Conservation (phyloP, 805 yeast species). For the Pichia eremophila region DNA sequence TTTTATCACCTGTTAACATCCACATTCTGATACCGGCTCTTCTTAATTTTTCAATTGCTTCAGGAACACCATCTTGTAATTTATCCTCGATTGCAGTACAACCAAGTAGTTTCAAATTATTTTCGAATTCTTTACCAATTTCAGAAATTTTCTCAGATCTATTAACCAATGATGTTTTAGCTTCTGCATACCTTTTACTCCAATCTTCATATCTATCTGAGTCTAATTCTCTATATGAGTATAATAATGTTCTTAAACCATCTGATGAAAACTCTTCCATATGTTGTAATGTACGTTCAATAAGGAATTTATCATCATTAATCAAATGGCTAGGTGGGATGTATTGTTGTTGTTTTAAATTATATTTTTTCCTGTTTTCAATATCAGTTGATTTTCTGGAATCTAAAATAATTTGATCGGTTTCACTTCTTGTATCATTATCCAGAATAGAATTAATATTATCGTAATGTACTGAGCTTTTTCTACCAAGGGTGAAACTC, state of each 20-base stretch:
- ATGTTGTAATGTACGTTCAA: constrained; percentile 81
- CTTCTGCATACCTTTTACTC: constrained; percentile 58
- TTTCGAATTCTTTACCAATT: constrained; percentile 67
- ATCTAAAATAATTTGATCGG: constrained; percentile 41
- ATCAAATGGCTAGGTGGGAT: constrained; percentile 49
- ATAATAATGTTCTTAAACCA: constrained; percentile 84
- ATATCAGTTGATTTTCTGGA: constrained; percentile 51
- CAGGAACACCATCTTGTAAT: constrained; percentile 93
- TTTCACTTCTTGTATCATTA: constrained; percentile 28
- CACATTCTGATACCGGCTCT: constrained; percentile 92
- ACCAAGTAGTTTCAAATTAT: constrained; percentile 61
- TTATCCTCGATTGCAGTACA: constrained; percentile 98
- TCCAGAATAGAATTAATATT: constrained; percentile 16
- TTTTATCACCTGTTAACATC: constrained; percentile 98
- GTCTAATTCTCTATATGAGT: constrained; percentile 67
- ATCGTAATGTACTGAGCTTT: constrained; percentile 1
- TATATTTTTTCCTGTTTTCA: constrained; percentile 49
- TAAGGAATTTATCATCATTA: constrained; percentile 61
- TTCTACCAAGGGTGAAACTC: constrained; percentile 20
- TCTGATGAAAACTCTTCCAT: constrained; percentile 92
- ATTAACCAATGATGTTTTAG: constrained; percentile 65
- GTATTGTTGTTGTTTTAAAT: constrained; percentile 27
- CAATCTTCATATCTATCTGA: constrained; percentile 52
- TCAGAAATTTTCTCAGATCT: constrained; percentile 58
- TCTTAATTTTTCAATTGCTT: constrained; percentile 82